Evolutionary conservation across 768 basidiomycete genomes (phyloP).

Genomic region (Agrocybe pediades): DNA sequence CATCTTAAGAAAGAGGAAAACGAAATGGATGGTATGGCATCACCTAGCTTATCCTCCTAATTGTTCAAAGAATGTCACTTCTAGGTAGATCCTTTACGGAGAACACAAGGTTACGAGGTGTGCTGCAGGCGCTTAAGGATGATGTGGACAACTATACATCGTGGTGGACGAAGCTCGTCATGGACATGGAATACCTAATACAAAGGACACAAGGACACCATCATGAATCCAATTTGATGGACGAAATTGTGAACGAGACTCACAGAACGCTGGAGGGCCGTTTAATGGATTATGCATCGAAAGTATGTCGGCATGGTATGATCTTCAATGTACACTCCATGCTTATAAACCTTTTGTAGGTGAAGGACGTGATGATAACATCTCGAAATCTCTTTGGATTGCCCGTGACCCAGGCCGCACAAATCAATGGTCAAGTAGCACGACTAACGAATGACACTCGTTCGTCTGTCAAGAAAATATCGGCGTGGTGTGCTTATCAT

Average conservation of each 20-base stretch:
- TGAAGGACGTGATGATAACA: too few species aligned
- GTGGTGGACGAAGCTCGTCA: background rate
- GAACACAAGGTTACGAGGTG: background rate
- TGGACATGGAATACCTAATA: background rate
- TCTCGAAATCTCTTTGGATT: background rate
- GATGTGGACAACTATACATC: background rate
- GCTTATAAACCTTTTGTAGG: too few species aligned
- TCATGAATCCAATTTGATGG: background rate
- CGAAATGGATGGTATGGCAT: background rate
- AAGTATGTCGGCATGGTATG: too few species aligned
- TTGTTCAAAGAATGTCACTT: background rate
- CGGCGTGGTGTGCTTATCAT: background rate
- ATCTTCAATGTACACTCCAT: too few species aligned
- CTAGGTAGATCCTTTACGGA: background rate
- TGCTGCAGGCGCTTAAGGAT: background rate
- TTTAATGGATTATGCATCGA: too few species aligned
- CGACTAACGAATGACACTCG: background rate
- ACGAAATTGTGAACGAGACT: too few species aligned
- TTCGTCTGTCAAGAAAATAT: background rate
- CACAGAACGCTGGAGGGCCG: too few species aligned
- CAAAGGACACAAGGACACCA: background rate
- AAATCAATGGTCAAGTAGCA: background rate
- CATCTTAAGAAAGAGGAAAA: background rate
- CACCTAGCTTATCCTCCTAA: background rate
- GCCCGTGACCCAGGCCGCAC: background rate